Percentiles rank a stretch among this genome's conserved stretches.
Conservation (phyloP, 225 moss, liverwort and hornwort genomes). For the Asterella californica region DNA sequence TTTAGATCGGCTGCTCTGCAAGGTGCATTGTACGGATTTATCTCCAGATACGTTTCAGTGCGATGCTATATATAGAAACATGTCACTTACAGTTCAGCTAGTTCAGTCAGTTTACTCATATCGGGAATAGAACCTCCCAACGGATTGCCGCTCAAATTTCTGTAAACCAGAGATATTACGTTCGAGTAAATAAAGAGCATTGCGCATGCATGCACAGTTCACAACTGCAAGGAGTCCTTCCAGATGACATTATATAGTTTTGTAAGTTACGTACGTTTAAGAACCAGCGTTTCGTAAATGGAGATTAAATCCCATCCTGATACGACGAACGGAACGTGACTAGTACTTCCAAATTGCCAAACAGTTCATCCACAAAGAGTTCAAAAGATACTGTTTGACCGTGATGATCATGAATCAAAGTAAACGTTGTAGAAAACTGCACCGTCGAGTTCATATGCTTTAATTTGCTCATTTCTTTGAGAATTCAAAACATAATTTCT, state of each 20-base stretch:
- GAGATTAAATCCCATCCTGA: neutral
- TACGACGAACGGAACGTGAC: too few species aligned
- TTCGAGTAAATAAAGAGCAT: neutral
- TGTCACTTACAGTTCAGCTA: too few species aligned
- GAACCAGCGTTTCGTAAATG: neutral
- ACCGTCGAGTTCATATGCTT: neutral
- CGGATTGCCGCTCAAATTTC: neutral
- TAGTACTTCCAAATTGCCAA: neutral
- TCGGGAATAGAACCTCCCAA: conserved; percentile 15
- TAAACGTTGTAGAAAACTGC: too few species aligned
- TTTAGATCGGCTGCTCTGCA: neutral
- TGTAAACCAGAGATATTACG: neutral
- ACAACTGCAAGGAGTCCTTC: too few species aligned
- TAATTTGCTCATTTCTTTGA: too few species aligned
- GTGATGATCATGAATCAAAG: too few species aligned
- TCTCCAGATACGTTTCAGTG: neutral
- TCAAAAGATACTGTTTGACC: neutral
- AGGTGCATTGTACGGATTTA: neutral
- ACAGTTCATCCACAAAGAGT: neutral
- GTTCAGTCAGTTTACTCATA: neutral
- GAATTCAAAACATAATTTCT: neutral
- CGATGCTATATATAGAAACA: too few species aligned
- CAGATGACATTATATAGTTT: too few species aligned
- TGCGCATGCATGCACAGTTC: too few species aligned
- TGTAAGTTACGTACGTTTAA: neutral